phyloP scores from a whole-genome alignment of 176 grass and related monocot genomes.

The Puya raimondii region DNA sequence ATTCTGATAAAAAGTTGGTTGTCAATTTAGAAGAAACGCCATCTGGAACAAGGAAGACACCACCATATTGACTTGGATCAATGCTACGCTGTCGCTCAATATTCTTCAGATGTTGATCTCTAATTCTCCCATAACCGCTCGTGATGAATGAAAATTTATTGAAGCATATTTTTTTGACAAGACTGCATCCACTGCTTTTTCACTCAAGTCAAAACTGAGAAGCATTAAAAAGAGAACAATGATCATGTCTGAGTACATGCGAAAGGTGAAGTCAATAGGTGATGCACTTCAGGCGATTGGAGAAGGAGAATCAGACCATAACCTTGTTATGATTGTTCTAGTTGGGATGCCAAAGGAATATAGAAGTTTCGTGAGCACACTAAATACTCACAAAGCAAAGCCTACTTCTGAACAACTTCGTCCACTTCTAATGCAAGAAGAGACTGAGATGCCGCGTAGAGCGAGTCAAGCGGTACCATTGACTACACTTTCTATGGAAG shows the following conservation, averaged over 20 bases:
- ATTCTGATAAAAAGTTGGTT: background rate
- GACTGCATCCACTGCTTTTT: background rate
- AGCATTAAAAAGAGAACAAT: background rate
- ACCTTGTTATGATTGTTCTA: background rate
- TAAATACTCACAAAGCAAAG: background rate
- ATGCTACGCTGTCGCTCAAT: background rate
- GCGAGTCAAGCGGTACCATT: too few species aligned
- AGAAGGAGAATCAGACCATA: too few species aligned
- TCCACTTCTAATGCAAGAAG: too few species aligned
- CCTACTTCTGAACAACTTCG: too few species aligned
- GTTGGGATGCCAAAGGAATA: background rate
- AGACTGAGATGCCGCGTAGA: too few species aligned
- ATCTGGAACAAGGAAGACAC: background rate
- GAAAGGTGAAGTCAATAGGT: background rate
- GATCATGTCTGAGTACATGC: background rate
- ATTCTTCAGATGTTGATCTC: background rate
- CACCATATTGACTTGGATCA: background rate
- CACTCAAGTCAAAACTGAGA: background rate
- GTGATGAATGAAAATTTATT: background rate
- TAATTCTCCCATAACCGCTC: background rate
- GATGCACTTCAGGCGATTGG: too few species aligned
- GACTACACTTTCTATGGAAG: too few species aligned
- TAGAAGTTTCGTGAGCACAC: background rate
- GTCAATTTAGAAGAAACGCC: background rate
- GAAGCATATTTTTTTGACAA: background rate